Evolutionary conservation across 352 stramenopile species (phyloP), one percentile per base, ranked within the genome.

Genomic region (Globisporangium ultimum): DNA sequence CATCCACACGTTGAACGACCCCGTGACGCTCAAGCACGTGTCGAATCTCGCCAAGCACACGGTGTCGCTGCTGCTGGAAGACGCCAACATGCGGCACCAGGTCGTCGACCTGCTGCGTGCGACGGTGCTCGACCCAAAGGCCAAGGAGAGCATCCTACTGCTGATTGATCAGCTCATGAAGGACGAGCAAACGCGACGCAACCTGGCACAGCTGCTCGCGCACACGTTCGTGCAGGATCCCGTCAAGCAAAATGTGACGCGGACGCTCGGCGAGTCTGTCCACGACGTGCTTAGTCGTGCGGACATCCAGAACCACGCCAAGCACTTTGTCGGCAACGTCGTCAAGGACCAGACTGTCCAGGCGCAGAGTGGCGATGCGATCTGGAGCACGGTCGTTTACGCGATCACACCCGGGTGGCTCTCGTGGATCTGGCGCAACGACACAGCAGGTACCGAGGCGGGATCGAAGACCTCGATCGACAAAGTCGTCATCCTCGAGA

Each of bases 331-430:
- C 10, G 78, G 80, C 41, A 70, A 67, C 3, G 81, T 94, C n/a
- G 78, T 94, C n/a, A 72, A 71, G 21, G 84, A 94, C 63, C 80
- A 90, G 48, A 94, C 83, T 0, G 82, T 94, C 28, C 83, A 92
- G 53, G 80, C 78, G 12, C 82, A 92, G 60, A 78, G 84, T 42
- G 81, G 82, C 41, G 78, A 94, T 24, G 82, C 85, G 13, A 87
- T 92, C 43, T 92, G 83, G 84, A 74, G 81, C 43, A 91, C 82
- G 1, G 69, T 94, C 52, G 82, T 87, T 68, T 94, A 94, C 63
- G 85, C 83, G 1, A 60, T 94, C 17, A 92, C 82, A 20, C 85
- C 85, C 0, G 55, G 49, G 24, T 94, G 80, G 80, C 61, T 94
- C 12, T 82, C 75, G 48, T 92, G 85, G 85, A 84, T 92, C 34